Evolutionary conservation across 257 asterid species (phyloP).

Genomic region (Avicennia marina): DNA sequence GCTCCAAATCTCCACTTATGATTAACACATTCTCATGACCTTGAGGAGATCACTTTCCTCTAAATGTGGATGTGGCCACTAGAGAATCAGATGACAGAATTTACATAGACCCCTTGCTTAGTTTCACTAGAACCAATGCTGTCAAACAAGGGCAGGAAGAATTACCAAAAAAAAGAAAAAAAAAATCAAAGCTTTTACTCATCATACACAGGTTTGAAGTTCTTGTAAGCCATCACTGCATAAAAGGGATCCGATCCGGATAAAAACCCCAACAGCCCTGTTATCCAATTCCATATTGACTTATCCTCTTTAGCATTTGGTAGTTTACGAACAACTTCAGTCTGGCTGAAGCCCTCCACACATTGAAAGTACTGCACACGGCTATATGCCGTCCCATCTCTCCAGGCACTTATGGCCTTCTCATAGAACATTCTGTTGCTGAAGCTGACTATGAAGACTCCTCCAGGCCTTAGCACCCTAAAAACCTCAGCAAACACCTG

Average conservation of each 20-base stretch:
- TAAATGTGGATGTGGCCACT: background rate
- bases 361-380: slow-evolving; percentile 71
- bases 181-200: too few relatives aligned
- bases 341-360: slow-evolving; percentile 61
- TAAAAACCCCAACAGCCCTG: slow-evolving; percentile 34
- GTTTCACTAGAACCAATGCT: background rate
- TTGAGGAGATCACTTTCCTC: background rate
- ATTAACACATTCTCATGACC: background rate
- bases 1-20: background rate
- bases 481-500: slow-evolving; percentile 67
- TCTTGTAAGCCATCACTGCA: slow-evolving; percentile 65
- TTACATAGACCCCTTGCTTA: background rate
- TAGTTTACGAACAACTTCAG: slow-evolving; percentile 41
- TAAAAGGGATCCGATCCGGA: slow-evolving; percentile 72
- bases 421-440: slow-evolving; percentile 76
- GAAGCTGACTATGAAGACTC: slow-evolving; percentile 69
- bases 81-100: too few relatives aligned
- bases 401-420: slow-evolving; percentile 70
- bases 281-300: slow-evolving; percentile 33
- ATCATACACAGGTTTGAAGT: slow-evolving; percentile 52
- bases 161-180: too few relatives aligned
- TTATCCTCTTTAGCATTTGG: slow-evolving; percentile 19
- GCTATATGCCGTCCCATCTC: slow-evolving; percentile 57
- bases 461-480: slow-evolving; percentile 67
- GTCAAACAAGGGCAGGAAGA: too few relatives aligned